Evolutionary conservation across 345 rosid species (phyloP).

Genomic region (Boechera stricta): DNA sequence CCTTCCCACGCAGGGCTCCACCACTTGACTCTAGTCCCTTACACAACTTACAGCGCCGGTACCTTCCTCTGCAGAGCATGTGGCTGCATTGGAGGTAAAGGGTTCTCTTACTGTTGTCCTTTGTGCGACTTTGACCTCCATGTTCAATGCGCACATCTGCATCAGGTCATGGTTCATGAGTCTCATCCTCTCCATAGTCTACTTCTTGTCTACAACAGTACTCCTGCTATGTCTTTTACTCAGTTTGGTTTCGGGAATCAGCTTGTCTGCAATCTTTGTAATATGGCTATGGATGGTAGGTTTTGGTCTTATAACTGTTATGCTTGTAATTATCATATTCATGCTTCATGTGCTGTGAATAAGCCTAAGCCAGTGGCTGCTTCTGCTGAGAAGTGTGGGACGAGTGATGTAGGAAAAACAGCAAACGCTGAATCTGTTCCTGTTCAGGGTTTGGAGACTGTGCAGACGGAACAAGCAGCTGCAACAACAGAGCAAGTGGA

Average conservation of each 20-base stretch:
- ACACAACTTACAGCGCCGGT: constrained; percentile 41
- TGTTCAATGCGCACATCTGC: constrained; percentile 47
- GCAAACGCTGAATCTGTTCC: constrained; percentile 30
- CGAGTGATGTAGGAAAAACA: constrained; percentile 15
- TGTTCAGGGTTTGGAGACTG: constrained; percentile 21
- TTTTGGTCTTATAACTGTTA: constrained; percentile 53
- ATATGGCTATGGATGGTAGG: constrained; percentile 42
- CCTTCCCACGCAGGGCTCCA: constrained; percentile 45
- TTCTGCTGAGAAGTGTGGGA: constrained; percentile 22
- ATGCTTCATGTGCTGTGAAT: constrained; percentile 46
- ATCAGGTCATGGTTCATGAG: constrained; percentile 34
- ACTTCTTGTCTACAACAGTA: constrained; percentile 44
- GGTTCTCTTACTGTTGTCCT: constrained; percentile 49
- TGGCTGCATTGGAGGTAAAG: constrained; percentile 40
- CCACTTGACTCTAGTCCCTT: constrained; percentile 47
- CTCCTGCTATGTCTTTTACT: constrained; percentile 24
- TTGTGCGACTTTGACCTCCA: constrained; percentile 55
- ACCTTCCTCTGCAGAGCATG: constrained; percentile 46
- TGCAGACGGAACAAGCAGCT: constrained; percentile 12
- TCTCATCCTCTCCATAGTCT: constrained; percentile 46
- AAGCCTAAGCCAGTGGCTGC: constrained; percentile 23
- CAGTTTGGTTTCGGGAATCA: constrained; percentile 35
- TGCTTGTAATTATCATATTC: constrained; percentile 44
- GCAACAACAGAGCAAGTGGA: constrained; percentile 35
- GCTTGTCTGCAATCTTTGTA: constrained; percentile 41